Evolutionary conservation across 345 rosid species (phyloP), one percentile per base, ranked within the genome.

Genomic region (Salix viminalis): DNA sequence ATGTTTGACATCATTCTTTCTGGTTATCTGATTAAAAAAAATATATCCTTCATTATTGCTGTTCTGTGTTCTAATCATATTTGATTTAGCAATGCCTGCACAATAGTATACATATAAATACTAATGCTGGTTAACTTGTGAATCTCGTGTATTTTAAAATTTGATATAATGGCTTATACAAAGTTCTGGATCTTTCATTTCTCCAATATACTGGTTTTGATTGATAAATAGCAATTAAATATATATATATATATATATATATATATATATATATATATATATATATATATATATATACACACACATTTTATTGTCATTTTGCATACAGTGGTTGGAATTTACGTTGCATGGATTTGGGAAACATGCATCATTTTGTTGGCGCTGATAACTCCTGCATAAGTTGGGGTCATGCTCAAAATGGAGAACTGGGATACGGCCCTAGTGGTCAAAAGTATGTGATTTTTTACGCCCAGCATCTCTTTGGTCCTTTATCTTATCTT

Each of bases 341-440:
- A 66, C 95, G 97, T 7, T 96, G 97, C 88, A 96, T 96, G 97
- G 95, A 90, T 88, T 96, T 98, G 1, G 99, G 99, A 80, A 89
- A 79, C 80, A 91, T 92, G 98, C 98, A 93, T 83, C 91, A 90
- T 83, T 93, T 96, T 89, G 99, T 96, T 64, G 99, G 99, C 72
- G 99, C 99, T 13, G 97, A 96, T 80, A 76, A 81, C 75, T 96
- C 99, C 72, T 93, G 99, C 95, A 93, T 96, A 72, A 96, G 99
- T 77, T 96, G 98, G 98, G 99, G 99, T 72, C 92, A 87, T 75
- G 99, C 96, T 82, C 92, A 82, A 76, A 86, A 92, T 79, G 99
- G 99, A 67, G 99, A 96, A 79, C 88, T 96, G 65, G 99, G 98
- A 83, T 96, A 96, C 70, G 99, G 99, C 68, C 99, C 99, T 65